These are phyloP conservation scores for Suhomyces canberraensis DNA, from an alignment of 805 yeast genomes.

Conservation along the genomic window DNA sequence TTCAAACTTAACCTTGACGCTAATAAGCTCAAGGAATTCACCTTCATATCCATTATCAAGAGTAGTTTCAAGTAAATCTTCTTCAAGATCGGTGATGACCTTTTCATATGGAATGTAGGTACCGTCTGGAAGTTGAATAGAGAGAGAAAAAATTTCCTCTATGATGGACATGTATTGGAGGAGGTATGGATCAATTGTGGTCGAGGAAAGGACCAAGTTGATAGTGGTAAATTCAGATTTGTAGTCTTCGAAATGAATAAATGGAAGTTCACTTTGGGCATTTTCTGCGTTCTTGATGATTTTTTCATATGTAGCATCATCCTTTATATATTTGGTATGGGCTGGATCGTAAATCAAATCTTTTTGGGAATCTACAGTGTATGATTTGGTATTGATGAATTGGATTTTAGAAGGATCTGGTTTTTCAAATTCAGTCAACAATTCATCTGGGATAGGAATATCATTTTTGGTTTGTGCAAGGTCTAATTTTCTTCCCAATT, in stretches of 20 bases:
- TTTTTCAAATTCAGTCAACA: constrained; percentile 58
- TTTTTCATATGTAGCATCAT: constrained; percentile 19
- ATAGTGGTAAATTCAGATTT: constrained; percentile 77
- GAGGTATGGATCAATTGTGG: constrained; percentile 45
- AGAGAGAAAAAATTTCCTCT: constrained; percentile 67
- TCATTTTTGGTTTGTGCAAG: constrained; percentile 68
- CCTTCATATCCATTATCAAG: constrained; percentile 57
- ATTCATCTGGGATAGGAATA: constrained; percentile 67
- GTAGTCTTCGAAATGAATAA: constrained; percentile 74
- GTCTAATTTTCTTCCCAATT: constrained; percentile 50
- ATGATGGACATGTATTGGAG: constrained; percentile 64
- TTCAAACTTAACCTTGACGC: constrained; percentile 59
- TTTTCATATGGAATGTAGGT: constrained; percentile 60
- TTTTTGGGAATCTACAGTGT: constrained; percentile 47
- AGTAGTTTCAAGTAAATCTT: constrained; percentile 63
- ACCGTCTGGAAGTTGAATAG: constrained; percentile 64
- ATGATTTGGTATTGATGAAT: constrained; percentile 67
- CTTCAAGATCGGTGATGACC: constrained; percentile 69
- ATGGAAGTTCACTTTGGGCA: constrained; percentile 47
- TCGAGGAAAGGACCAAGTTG: constrained; percentile 57
- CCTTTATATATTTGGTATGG: constrained; percentile 23
- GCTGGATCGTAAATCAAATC: constrained; percentile 28
- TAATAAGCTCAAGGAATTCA: constrained; percentile 63
- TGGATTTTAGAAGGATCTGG: constrained; percentile 75
- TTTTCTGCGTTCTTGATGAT: constrained; percentile 16